Evolutionary conservation across 2,329 filamentous ascomycete species (phyloP).

Genomic region (Colletotrichum lupini): DNA sequence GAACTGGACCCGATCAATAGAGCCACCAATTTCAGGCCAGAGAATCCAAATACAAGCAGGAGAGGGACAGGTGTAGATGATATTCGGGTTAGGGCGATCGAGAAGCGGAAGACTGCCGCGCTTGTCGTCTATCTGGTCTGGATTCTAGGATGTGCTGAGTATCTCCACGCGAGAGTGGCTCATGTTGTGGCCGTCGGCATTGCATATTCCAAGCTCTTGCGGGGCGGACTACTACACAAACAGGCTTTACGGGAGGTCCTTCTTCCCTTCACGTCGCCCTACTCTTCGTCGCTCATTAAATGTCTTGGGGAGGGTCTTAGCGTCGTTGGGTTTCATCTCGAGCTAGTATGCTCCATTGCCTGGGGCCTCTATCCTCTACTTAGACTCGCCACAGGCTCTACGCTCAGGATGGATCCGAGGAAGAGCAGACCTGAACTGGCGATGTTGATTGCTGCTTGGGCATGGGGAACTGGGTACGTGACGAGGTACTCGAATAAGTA

Average conservation of each 20-base stretch:
- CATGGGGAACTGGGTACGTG: conserved; percentile 39
- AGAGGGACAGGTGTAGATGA: rapidly evolving
- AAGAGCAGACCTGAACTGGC: conserved; percentile 21
- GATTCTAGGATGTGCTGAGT: conserved; percentile 43
- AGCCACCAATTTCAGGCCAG: too few relatives aligned
- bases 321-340: neutral
- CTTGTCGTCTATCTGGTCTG: conserved; percentile 40
- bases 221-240: neutral
- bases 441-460: conserved; percentile 26
- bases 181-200: conserved; percentile 42
- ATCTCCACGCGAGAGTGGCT: conserved; percentile 42
- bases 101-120: neutral
- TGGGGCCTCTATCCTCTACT: conserved; percentile 14
- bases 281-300: neutral
- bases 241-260: neutral
- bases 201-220: conserved; percentile 39
- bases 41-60: too few relatives aligned
- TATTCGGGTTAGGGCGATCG: neutral
- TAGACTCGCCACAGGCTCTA: neutral
- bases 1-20: too few relatives aligned
- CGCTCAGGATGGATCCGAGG: neutral
- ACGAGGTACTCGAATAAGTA: conserved; percentile 49
- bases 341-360: neutral
- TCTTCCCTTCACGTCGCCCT: neutral
- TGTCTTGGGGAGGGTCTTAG: rapidly evolving